Evolutionary conservation across 2,329 filamentous ascomycete genomes (phyloP).

Genomic region (Aspergillus neotritici): DNA sequence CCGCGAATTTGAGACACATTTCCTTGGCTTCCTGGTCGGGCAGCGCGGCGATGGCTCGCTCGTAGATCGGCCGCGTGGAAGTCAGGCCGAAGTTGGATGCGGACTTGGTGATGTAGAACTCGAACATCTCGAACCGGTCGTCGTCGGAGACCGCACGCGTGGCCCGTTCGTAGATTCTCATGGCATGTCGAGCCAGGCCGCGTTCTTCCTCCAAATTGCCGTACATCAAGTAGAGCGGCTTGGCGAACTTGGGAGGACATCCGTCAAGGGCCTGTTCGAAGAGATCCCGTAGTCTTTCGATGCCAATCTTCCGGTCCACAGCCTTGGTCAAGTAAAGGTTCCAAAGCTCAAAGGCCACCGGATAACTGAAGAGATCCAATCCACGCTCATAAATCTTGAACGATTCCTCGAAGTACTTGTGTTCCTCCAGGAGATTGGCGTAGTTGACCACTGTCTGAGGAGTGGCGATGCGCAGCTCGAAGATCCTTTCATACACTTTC

Average conservation of each 20-base stretch:
- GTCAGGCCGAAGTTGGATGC: conserved; percentile 96
- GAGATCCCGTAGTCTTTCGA: conserved; percentile 86
- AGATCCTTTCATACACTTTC: conserved; percentile 94
- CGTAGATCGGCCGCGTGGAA: conserved; percentile 91
- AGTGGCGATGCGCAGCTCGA: conserved; percentile 94
- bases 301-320: conserved; percentile 90
- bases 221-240: conserved; percentile 96
- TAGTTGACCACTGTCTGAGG: conserved; percentile 99
- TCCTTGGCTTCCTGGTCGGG: conserved; percentile 89
- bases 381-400: conserved; percentile 98
- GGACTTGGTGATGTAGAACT: conserved; percentile 98
- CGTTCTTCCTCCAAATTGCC: conserved; percentile 94
- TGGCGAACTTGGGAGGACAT: conserved; percentile 92
- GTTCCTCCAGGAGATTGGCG: conserved; percentile 87
- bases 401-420: conserved; percentile 92
- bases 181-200: conserved; percentile 88
- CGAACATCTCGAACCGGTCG: conserved; percentile 95
- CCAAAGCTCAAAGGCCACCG: conserved; percentile 97
- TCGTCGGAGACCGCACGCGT: conserved; percentile 92
- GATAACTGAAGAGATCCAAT: conserved; percentile 96
- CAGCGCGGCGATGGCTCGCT: conserved; percentile 87
- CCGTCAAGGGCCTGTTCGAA: conserved; percentile 97
- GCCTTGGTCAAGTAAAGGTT: conserved; percentile 97
- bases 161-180: conserved; percentile 97
- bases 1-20: conserved; percentile 98